Base-by-base conservation (phyloP, 2,329 filamentous ascomycete species). In the Alternaria solani region DNA sequence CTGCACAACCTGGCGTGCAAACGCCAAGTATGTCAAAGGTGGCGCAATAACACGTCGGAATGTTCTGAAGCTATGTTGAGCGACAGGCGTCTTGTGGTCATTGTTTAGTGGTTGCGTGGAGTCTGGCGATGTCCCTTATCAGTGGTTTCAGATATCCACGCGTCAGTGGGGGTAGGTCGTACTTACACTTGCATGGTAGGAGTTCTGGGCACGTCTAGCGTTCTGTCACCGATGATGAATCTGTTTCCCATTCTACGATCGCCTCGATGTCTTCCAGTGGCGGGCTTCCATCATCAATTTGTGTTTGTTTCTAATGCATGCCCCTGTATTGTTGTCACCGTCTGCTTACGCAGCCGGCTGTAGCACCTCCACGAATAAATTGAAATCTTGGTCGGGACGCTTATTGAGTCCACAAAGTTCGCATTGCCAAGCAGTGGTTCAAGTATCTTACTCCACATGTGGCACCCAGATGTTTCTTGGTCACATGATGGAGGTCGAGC, bases 1-100 rank as follows among this genome's bases (percentile, higher is more conserved):
- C 70, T 30, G 79, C 77, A 60, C 77, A 78, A 61, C 78, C 79
- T 9, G 79, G 79, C 11, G 78, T 82, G 20, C 69, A 77, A 58
- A 80, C 77, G 23, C 78, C 79, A 14, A 80, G 78, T 61, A 70
- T 68, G 44, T 70, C 70, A 52, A 66, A 71, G 44, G 30, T 61
- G 44, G 61, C 55, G 51, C 65, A 66, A 30, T 71, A 41, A 62
- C 51, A 32, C 30, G 23, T 43, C 12, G 28, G 14, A 43, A 39
- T 39, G 26, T 44, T 28, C 32, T 20, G 25, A 36, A 12, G 52
- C 48, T 18, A 16, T 44, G 18, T 51, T 34, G n/a, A 52, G 47
- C 46, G 32, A 38, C 32, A 49, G 32, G 32, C 11, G 36, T 43
- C 52, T 44, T 56, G 30, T 30, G 30, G 5, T 36, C 5, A 42